phyloP scores from a whole-genome alignment of 257 asterid genomes.

The Capsicum chinense region DNA sequence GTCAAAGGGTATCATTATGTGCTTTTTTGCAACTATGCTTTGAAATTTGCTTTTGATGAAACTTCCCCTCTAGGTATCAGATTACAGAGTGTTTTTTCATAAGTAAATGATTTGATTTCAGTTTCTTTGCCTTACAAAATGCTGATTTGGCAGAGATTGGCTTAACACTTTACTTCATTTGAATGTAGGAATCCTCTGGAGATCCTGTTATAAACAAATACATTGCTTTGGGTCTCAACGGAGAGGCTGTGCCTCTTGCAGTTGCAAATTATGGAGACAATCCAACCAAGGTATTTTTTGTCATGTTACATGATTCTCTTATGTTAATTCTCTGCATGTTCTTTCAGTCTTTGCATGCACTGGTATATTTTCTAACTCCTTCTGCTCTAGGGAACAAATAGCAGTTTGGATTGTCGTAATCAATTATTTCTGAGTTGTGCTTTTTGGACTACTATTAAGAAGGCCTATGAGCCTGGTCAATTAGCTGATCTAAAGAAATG shows the following conservation, averaged over 20 bases:
- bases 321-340: not conserved
- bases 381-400: not conserved
- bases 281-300: conserved; percentile 64
- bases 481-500: not conserved
- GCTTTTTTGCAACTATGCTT: not conserved
- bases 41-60: not conserved
- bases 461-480: not conserved
- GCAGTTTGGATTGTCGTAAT: not conserved
- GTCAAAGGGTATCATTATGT: not conserved
- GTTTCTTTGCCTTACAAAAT: not conserved
- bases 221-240: conserved; percentile 74
- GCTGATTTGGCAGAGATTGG: not conserved
- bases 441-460: not conserved
- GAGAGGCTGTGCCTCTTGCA: conserved; percentile 86
- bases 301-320: not conserved
- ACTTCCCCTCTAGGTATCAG: not conserved
- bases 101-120: not conserved
- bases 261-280: conserved; percentile 93
- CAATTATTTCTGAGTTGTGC: not conserved
- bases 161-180: not conserved
- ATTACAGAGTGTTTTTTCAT: not conserved
- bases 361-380: not conserved
- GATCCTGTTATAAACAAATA: conserved; percentile 80
- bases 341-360: not conserved
- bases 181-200: conserved; percentile 59